Base-by-base conservation (phyloP, 176 grass and related monocot genomes). In the Poa annua region DNA sequence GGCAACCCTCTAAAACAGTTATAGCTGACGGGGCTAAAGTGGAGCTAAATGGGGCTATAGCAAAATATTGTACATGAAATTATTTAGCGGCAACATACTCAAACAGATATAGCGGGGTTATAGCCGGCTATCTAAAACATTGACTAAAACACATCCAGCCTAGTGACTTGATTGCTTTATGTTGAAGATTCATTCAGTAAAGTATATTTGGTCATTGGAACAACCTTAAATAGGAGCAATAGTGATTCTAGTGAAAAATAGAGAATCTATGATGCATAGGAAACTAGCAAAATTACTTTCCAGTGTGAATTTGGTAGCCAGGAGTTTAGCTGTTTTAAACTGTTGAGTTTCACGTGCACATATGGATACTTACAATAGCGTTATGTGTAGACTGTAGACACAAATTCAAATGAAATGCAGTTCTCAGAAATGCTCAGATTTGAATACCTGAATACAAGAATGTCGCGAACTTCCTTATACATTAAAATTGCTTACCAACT, bases 401-500 rank as follows among this genome's bases (percentile, higher is more conserved):
- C 14, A 76, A 1, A 38, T 66, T 78, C 35, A 70, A 70, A 16
- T 29, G 19, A 83, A 14, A 34, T 22, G 61, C 55, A 35, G 9
- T 55, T 17, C 33, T 44, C 73, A 19, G 32, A 70, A 48, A 42
- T 38, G 11, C 53, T 44, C 10, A 38, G 74, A 57, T 51, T 33
- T 24, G 6, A 22, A 80, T 89, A 89, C 81, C 92, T 89, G 77
- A 72, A 52, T 47, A 87, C 22, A 82, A 75, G 2, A 86, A 89
- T 26, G 80, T 6, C 17, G 15, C 51, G 34, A 50, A 35, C 20
- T 70, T 70, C 61, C 39, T 71, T 21, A n/a, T 87, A 80, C 44
- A 75, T 64, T 91, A 80, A 41, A 41, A 85, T 52, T 86, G 70
- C 89, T 97, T 94, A 97, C 95, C 92, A 89, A 97, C 89, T 97